Evolutionary conservation across 768 basidiomycete genomes (phyloP).

Genomic region (Asterophora parasitica): DNA sequence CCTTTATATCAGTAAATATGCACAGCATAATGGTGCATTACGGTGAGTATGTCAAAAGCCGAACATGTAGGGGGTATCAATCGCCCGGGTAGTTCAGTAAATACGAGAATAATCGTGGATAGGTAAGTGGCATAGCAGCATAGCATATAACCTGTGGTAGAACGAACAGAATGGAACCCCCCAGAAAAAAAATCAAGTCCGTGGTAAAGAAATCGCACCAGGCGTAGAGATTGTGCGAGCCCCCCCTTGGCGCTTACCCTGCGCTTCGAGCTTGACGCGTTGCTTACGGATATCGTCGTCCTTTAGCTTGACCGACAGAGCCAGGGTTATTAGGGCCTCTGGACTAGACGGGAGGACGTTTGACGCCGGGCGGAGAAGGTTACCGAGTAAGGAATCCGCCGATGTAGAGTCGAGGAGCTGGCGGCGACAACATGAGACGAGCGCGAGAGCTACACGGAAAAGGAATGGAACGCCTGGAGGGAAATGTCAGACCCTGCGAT

Average conservation of each 20-base stretch:
- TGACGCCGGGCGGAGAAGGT: conserved; percentile 48
- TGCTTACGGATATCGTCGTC: conserved; percentile 78
- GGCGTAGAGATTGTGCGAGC: conserved; percentile 26
- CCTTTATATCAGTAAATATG: too few species aligned
- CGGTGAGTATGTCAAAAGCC: too few species aligned
- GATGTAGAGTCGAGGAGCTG: conserved; percentile 47
- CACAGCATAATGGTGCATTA: too few species aligned
- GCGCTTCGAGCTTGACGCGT: conserved; percentile 70
- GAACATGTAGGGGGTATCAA: too few species aligned
- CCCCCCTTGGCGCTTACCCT: conserved; percentile 54
- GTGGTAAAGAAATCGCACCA: conserved; percentile 22
- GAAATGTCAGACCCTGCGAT: too few species aligned
- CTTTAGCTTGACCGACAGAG: conserved; percentile 63
- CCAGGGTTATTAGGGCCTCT: conserved; percentile 59
- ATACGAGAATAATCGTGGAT: too few species aligned
- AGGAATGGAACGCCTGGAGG: conserved; percentile 65
- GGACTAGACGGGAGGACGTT: conserved; percentile 53
- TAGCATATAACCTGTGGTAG: too few species aligned
- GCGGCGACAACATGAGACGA: conserved; percentile 58
- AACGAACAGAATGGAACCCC: too few species aligned
- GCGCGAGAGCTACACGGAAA: conserved; percentile 66
- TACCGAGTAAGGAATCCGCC: conserved; percentile 41
- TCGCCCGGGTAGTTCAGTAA: too few species aligned
- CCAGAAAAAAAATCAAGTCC: background rate
- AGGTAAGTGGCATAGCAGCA: too few species aligned